Evolutionary conservation across 495 filamentous ascomycete species (phyloP).

Genomic region (Aspergillus bertholletiae): DNA sequence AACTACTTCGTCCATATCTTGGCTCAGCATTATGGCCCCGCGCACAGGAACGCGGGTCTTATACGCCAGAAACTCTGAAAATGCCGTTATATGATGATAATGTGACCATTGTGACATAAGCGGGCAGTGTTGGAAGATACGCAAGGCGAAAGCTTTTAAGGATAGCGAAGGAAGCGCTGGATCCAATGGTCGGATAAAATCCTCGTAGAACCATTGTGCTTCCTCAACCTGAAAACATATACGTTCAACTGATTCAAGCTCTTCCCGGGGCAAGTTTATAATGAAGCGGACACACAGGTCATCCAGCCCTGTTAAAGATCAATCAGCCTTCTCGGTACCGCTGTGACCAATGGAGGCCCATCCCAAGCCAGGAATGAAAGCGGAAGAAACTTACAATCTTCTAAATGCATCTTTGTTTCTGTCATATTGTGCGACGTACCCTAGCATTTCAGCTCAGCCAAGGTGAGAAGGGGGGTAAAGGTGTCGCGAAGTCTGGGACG

Average conservation of each 20-base stretch:
- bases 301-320: conserved; percentile 69
- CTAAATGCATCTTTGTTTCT: conserved; percentile 76
- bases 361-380: not conserved
- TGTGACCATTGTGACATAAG: conserved; percentile 75
- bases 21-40: conserved; percentile 87
- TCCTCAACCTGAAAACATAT: conserved; percentile 99
- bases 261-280: conserved; percentile 87
- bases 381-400: conserved; percentile 67
- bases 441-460: conserved; percentile 42
- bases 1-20: conserved; percentile 85
- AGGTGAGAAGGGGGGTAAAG: conserved; percentile 5
- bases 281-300: conserved; percentile 94
- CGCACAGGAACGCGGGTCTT: conserved; percentile 91
- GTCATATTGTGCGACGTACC: conserved; percentile 56
- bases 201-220: conserved; percentile 99
- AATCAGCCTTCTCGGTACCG: conserved; percentile 11
- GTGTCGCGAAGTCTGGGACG: conserved; percentile 24
- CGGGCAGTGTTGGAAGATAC: conserved; percentile 91
- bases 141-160: conserved; percentile 75
- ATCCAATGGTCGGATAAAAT: conserved; percentile 91
- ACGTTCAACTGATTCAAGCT: conserved; percentile 83
- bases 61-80: conserved; percentile 86
- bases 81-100: conserved; percentile 74
- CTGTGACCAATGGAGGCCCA: not conserved
- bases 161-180: conserved; percentile 79